Evolutionary conservation across 1,284 basidiomycete species (phyloP), one percentile per base, ranked within the genome.

Genomic region (Waitea zeae): DNA sequence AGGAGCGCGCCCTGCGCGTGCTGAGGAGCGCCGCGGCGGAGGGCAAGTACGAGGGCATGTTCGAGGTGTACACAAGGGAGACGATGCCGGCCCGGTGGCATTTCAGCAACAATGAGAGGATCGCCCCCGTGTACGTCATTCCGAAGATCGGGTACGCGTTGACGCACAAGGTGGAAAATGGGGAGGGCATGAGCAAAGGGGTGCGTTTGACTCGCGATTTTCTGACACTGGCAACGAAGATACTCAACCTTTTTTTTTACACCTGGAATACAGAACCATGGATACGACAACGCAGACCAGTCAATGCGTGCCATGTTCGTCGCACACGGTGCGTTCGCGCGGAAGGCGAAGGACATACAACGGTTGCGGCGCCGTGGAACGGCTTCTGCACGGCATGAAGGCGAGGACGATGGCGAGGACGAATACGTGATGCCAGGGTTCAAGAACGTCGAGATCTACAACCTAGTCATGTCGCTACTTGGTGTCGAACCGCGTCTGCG

Each of bases 261-360:
- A 28, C 33, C n/a, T n/a, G n/a, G n/a, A n/a, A n/a, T n/a, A 15
- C 43, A 84, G 71, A 84, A 75, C 41, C 82, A 89, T 42, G 84
- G 81, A 7, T 88, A 87, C 48, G 86, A 90, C 49, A 88, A 88
- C 43, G 51, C 63, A 12, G 67, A 75, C 27, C 48, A 59, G 6
- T 64, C 79, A 3, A 93, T 93, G 89, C 73, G 76, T 37, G 87
- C 87, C 0, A 78, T 87, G 51, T 92, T 93, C 52, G 77, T 92
- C 40, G 83, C 84, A 2, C 79, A 84, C 47, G 88, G 88, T 1
- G 87, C 88, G 0, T 88, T 88, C 48, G 74, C 80, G 9, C 52
- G 66, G 3, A 62, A 67, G 34, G 63, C 72, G 37, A 87, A 84
- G 50, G 56, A 61, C 2, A 49, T 66, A 34, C 61, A 67, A 43